Evolutionary conservation across 257 asterid species (phyloP).

Genomic region (Solanum sejunctum): DNA sequence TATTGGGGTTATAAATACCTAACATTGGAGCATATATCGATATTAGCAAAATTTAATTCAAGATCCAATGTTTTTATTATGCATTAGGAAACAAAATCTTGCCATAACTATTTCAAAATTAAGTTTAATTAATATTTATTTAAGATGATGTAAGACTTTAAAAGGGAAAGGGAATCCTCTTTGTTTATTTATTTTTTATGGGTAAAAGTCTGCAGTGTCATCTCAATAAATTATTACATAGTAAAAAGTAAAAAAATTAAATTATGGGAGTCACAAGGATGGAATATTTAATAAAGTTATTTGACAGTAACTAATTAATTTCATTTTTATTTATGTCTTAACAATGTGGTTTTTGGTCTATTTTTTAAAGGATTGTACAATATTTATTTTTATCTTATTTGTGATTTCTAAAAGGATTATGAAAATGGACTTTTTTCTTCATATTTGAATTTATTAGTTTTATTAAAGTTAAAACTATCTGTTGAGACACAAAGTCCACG

Average conservation of each 20-base stretch:
- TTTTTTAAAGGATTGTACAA: not conserved
- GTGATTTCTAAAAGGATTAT: not conserved
- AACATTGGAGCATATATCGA: constrained; percentile 8
- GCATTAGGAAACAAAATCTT: not conserved
- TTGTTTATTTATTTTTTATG: not conserved
- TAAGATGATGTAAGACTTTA: not conserved
- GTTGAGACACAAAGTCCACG: no score
- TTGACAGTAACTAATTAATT: not conserved
- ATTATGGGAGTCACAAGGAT: constrained; percentile 4
- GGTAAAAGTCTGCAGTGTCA: not conserved
- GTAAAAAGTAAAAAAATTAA: not conserved
- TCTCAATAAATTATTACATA: not conserved
- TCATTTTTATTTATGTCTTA: not conserved
- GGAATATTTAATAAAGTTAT: not conserved
- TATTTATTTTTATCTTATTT: not conserved
- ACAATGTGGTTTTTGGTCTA: not conserved
- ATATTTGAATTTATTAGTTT: not conserved
- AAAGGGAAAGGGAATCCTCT: not conserved
- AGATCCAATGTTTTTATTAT: constrained; percentile 16
- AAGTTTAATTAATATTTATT: not conserved
- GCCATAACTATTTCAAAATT: not conserved
- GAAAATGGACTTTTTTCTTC: not conserved
- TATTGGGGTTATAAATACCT: not conserved
- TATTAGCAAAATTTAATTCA: constrained; percentile 3
- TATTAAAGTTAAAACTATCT: no score